These are phyloP conservation scores for Multifurca ochricompacta DNA, from an alignment of 768 basidiomycete genomes.

Conservation along the genomic window DNA sequence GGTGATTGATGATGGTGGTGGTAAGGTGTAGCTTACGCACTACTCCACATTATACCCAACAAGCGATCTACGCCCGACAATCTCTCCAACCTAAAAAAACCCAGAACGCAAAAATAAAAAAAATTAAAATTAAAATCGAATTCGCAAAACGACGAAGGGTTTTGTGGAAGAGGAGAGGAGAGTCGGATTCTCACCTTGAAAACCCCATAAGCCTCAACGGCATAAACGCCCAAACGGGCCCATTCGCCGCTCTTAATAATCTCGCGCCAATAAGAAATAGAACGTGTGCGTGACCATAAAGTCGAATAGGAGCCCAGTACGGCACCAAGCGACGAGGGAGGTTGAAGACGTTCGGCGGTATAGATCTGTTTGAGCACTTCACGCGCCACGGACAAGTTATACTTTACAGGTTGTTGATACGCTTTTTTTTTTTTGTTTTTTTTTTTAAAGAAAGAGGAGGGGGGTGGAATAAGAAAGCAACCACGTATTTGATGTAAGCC, in stretches of 20 bases:
- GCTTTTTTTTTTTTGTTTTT: slow-evolving; percentile 42
- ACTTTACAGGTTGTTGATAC: slow-evolving; percentile 68
- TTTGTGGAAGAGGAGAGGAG: not conserved
- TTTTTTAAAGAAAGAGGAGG: no score
- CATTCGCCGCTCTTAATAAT: slow-evolving; percentile 56
- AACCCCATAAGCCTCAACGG: slow-evolving; percentile 81
- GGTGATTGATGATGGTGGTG: no score
- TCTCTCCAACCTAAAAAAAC: slow-evolving; percentile 68
- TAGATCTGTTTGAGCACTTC: slow-evolving; percentile 58
- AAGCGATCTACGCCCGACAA: slow-evolving; percentile 69
- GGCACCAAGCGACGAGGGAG: slow-evolving; percentile 51
- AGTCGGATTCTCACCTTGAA: slow-evolving; percentile 73
- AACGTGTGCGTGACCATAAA: slow-evolving; percentile 54
- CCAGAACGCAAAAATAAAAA: not conserved
- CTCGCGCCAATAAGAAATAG: slow-evolving; percentile 53
- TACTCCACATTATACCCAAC: slow-evolving; percentile 63
- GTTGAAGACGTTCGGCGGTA: slow-evolving; percentile 48
- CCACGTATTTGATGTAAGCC: no score
- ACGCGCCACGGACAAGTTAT: slow-evolving; percentile 70
- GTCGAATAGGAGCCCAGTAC: slow-evolving; percentile 54
- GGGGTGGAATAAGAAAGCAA: not conserved
- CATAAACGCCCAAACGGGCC: slow-evolving; percentile 63
- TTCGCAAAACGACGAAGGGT: no score
- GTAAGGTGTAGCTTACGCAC: no score
- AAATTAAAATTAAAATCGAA: slow-evolving; percentile 21